phyloP scores from a whole-genome alignment of 2,329 filamentous ascomycete genomes.

The Dendryphion nanum region DNA sequence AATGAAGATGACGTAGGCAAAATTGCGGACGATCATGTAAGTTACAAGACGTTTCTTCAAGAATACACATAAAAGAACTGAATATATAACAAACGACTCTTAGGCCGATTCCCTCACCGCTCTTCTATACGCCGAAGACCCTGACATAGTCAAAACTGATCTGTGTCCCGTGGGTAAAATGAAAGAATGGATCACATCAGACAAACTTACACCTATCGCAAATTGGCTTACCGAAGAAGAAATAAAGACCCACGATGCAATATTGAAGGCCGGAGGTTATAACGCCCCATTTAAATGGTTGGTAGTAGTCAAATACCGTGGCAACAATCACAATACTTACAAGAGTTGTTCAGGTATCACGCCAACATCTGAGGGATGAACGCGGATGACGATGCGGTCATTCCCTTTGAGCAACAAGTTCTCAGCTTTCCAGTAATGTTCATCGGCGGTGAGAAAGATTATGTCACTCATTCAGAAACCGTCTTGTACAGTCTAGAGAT shows the following conservation, averaged over 20 bases:
- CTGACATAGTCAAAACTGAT: constrained; percentile 1
- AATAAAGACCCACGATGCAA: neutral
- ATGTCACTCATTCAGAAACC: constrained; percentile 1
- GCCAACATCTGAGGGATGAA: too few species aligned
- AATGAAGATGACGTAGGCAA: constrained; percentile 1
- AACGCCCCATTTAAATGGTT: constrained; percentile 4
- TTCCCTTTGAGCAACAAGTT: too few species aligned
- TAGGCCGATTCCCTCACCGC: neutral
- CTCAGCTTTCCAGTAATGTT: constrained; percentile 4
- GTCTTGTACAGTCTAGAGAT: neutral
- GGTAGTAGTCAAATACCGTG: too few species aligned
- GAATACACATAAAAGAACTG: neutral
- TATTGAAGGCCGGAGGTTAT: constrained; percentile 3
- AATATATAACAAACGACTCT: neutral
- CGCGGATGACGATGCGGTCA: too few species aligned
- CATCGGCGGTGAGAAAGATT: constrained; percentile 3
- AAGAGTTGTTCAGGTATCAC: too few species aligned
- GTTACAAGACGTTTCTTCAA: neutral
- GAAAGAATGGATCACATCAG: neutral
- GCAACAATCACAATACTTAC: too few species aligned
- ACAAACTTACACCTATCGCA: neutral
- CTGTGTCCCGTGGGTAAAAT: constrained; percentile 1
- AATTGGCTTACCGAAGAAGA: constrained; percentile 2
- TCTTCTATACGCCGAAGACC: neutral
- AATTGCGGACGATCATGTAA: neutral